A percentile compares a stretch with the other conserved stretches of the same genome.
These are phyloP conservation scores for Ampelocalamus luodianensis DNA, from an alignment of 176 grass and related monocot genomes.

Conservation along the genomic window DNA sequence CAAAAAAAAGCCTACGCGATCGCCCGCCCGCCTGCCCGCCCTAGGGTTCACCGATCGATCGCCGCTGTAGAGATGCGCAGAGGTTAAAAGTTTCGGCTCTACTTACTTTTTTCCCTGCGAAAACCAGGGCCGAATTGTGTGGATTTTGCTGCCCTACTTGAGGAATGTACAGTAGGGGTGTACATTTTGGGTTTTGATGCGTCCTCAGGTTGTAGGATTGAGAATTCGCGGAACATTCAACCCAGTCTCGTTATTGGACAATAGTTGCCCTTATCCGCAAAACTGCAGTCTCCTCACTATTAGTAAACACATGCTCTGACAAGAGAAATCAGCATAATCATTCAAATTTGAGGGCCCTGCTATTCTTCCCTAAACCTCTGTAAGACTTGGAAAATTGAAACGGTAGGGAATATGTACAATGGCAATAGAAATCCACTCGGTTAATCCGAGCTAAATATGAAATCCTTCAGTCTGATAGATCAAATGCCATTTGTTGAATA, in stretches of 20 bases:
- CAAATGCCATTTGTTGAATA: not conserved
- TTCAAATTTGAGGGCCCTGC: not conserved
- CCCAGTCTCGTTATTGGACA: not conserved
- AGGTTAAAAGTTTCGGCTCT: not conserved
- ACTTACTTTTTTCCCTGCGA: not conserved
- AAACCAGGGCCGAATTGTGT: constrained; percentile 7
- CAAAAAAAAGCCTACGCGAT: not conserved
- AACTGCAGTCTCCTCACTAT: not conserved
- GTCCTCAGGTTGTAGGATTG: not conserved
- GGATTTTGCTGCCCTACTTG: not conserved
- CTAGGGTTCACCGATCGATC: constrained; percentile 4
- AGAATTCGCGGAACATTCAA: not conserved
- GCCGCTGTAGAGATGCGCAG: not conserved
- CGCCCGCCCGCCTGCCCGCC: constrained; percentile 17
- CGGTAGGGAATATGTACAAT: not conserved
- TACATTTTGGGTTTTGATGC: not conserved
- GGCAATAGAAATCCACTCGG: not conserved
- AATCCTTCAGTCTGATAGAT: not conserved
- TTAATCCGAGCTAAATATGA: not conserved
- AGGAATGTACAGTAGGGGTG: constrained; percentile 1
- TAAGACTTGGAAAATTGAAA: constrained; percentile 4
- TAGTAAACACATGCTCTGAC: constrained; percentile 4
- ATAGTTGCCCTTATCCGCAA: not conserved
- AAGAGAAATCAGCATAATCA: not conserved
- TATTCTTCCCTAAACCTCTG: not conserved